Evolutionary conservation across 495 filamentous ascomycete genomes (phyloP), one percentile per base, ranked within the genome.

Genomic region (Parmelia sp.): DNA sequence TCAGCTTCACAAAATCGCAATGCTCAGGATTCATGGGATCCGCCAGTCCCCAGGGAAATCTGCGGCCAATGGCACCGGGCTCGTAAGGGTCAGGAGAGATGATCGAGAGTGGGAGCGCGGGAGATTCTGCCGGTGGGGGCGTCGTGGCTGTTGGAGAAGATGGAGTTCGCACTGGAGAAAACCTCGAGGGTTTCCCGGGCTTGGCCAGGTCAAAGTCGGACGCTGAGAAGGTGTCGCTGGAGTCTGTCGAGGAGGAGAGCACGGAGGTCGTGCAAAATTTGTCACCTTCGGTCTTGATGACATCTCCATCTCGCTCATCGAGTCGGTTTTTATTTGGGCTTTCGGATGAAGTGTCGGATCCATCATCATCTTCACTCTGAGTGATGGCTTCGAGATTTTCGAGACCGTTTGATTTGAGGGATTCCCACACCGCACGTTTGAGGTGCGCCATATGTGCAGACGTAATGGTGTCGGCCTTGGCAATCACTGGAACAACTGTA

Each of bases 401-500:
- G 56, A 97, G 84, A 59, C 90, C 91, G 29, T 91, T 87, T 68
- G 85, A 83, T 74, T 92, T 91, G 45, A 98, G 79, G 66, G 89
- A 93, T 55, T 87, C 85, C 84, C 89, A 95, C 21, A 98, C 94
- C 1, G 90, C 87, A 74, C 87, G 89, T 78, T 94, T 96, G 55
- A 98, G 84, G 71, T 89, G 85, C n/a, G 80, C 77, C 94, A 98
- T 97, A 75, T 98, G 94, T 33, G 89, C 86, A 4, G 87, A 85
- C 51, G 94, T 97, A 68, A 97, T 90, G 19, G 91, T 97, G 73
- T 98, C 94, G 42, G 94, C 95, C 77, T 98, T 98, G 71, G 91
- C 90, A 74, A 98, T 92, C 45, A 98, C 89, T 1, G 94, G 94
- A 39, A 98, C 90, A 59, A 97, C 90, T 1, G 91, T 96, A 0